Conservation (phyloP, 2,329 filamentous ascomycete species). For the Zasmidium citrigriseum region DNA sequence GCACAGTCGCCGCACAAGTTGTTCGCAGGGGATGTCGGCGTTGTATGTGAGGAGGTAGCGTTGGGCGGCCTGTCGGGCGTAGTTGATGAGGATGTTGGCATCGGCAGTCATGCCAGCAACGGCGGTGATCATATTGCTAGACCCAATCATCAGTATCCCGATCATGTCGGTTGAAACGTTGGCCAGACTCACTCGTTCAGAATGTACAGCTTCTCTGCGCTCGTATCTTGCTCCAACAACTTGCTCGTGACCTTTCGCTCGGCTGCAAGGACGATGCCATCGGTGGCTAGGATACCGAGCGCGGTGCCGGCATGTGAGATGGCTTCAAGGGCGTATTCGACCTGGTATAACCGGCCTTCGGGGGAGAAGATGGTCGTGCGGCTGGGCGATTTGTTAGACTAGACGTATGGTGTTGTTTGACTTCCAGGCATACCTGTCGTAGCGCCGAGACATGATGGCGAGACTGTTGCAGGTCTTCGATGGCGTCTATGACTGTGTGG, state of each 20-base stretch:
- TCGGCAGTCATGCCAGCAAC: conserved; percentile 99
- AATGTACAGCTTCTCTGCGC: conserved; percentile 99
- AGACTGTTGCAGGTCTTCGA: neutral
- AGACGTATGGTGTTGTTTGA: conserved; percentile 3
- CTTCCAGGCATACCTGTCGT: conserved; percentile 29
- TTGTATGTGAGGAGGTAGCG: conserved; percentile 98
- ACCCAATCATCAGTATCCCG: conserved; percentile 12
- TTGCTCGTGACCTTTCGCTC: conserved; percentile 99
- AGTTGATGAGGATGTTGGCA: conserved; percentile 99
- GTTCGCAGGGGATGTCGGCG: conserved; percentile 99
- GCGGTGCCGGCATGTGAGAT: conserved; percentile 98
- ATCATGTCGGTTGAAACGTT: neutral
- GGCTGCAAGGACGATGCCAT: conserved; percentile 96
- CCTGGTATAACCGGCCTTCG: conserved; percentile 96
- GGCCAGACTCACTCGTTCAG: conserved; percentile 78
- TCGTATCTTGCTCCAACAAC: conserved; percentile 98
- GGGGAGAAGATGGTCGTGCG: conserved; percentile 97
- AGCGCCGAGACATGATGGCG: conserved; percentile 35
- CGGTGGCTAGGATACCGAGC: conserved; percentile 92
- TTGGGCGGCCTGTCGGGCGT: conserved; percentile 94
- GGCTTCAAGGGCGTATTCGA: conserved; percentile 98
- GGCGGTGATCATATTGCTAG: conserved; percentile 98
- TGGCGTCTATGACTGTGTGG: neutral
- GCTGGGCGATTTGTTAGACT: conserved; percentile 11
- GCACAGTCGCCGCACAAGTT: conserved; percentile 93